Conservation (phyloP, 345 rosid genomes). For the Salix caprea region DNA sequence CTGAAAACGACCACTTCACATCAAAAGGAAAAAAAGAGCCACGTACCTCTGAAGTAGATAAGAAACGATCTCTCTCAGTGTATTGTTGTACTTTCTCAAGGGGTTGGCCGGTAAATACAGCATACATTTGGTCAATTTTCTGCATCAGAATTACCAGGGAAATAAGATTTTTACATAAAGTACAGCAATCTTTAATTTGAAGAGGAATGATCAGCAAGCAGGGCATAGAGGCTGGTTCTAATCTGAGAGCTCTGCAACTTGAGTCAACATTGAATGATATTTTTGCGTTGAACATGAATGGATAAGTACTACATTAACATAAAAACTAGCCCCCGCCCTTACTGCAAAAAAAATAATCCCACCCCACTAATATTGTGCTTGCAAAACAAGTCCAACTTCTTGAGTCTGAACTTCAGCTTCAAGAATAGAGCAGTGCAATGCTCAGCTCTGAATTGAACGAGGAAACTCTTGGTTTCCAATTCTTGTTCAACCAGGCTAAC, state of each 20-base stretch:
- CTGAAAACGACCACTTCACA: background rate
- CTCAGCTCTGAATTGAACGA: background rate
- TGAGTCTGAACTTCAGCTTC: background rate
- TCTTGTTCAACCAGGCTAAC: background rate
- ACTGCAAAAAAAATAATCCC: background rate
- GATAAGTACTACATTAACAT: background rate
- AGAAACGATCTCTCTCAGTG: conserved; percentile 84
- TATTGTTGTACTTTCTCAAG: conserved; percentile 75
- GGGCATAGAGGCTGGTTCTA: background rate
- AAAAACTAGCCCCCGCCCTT: background rate
- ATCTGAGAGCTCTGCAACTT: background rate
- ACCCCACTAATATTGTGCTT: background rate
- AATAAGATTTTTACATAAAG: background rate
- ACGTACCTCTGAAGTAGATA: conserved; percentile 75
- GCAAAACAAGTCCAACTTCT: background rate
- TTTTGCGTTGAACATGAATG: background rate
- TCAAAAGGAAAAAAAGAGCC: background rate
- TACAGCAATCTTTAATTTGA: background rate
- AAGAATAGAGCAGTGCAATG: background rate
- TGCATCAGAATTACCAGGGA: conserved; percentile 27
- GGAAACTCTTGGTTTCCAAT: background rate
- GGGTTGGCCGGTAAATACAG: conserved; percentile 83
- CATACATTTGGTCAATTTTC: conserved; percentile 87
- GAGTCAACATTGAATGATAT: background rate
- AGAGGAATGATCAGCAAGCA: background rate